These are phyloP conservation scores for Cladosporium sp. DNA, from an alignment of 2,329 filamentous ascomycete genomes.

Conservation along the genomic window DNA sequence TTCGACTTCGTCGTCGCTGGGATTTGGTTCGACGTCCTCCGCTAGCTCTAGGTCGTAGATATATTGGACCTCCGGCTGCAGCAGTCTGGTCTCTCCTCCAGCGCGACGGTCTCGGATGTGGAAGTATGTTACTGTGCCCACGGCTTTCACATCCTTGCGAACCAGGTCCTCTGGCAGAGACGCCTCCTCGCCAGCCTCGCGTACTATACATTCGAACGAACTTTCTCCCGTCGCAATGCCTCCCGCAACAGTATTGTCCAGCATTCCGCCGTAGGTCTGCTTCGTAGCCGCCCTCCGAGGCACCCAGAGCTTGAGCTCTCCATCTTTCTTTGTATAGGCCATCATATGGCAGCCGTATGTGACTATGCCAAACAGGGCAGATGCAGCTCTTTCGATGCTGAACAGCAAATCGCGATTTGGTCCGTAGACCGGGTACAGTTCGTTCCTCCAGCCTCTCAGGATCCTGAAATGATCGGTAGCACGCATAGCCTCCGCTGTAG, in stretches of 20 bases:
- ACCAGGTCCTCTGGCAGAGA: constrained; percentile 71
- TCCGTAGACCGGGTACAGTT: constrained; percentile 75
- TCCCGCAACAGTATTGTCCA: constrained; percentile 92
- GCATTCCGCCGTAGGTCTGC: constrained; percentile 83
- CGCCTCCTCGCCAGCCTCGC: constrained; percentile 89
- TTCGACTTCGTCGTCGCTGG: constrained; percentile 87
- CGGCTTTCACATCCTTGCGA: constrained; percentile 56
- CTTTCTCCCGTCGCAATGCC: constrained; percentile 79
- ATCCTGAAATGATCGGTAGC: constrained; percentile 71
- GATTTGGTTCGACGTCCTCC: constrained; percentile 65
- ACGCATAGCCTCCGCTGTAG: constrained; percentile 67
- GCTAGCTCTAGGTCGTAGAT: constrained; percentile 84
- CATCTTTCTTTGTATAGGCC: constrained; percentile 60
- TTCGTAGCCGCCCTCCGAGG: constrained; percentile 74
- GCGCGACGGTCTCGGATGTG: constrained; percentile 74
- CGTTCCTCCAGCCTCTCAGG: constrained; percentile 75
- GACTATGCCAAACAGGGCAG: constrained; percentile 71
- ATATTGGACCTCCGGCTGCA: constrained; percentile 91
- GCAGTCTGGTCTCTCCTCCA: constrained; percentile 75
- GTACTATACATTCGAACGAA: constrained; percentile 77
- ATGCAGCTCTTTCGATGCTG: constrained; percentile 74
- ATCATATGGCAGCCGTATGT: constrained; percentile 80
- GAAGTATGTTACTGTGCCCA: constrained; percentile 79
- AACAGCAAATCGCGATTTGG: constrained; percentile 63
- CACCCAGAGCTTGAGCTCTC: constrained; percentile 77